Evolutionary conservation across 768 basidiomycete genomes (phyloP), one percentile per base, ranked within the genome.

Genomic region (Dacryopinax spathularia): DNA sequence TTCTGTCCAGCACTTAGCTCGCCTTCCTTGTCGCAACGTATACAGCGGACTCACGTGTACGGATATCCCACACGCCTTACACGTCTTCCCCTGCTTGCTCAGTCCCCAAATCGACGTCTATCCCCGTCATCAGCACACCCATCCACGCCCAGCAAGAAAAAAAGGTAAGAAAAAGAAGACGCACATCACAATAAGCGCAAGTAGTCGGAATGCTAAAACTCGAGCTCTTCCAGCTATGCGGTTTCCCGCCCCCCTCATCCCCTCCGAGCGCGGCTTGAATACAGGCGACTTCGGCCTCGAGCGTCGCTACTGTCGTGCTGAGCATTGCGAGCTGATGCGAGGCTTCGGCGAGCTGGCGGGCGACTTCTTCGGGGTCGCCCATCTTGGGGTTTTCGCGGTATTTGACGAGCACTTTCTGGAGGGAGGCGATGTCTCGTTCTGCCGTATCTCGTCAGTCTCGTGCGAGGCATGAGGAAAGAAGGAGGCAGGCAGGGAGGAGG

Each of bases 41-140:
- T 7, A n/a, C 12, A 37, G 36, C 12, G 36, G 36, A 29, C 48
- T 56, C 25, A 56, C 48, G 71, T 91, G 90, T 6, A 91, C 89
- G 20, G 86, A 85, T 60, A 91, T 73, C 1, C 86, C 84, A 71
- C 91, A 92, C 13, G 77, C 73, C 71, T 79, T 85, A 76, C 90
- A 91, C 5, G 86, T 89, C 75, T 90, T 91, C 34, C 90, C 90
- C 70, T 89, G 87, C 73, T 89, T 91, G 71, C 82, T 87, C 43
- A 91, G 76, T 9, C 90, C 91, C 89, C 90, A 91, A 33, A 92
- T 90, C 7, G 87, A 87, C 10, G 85, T 79, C 89, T 91, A 66
- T n/a, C n/a, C 16, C 25, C 20, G 15, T 60, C 31, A 31, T 41
- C 27, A 64, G 33, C 48, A 39, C 33, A 68, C 2, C 15, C 60